These are phyloP conservation scores for Puccinellia tenuiflora DNA, from an alignment of 176 grass and related monocot genomes.

Conservation along the genomic window DNA sequence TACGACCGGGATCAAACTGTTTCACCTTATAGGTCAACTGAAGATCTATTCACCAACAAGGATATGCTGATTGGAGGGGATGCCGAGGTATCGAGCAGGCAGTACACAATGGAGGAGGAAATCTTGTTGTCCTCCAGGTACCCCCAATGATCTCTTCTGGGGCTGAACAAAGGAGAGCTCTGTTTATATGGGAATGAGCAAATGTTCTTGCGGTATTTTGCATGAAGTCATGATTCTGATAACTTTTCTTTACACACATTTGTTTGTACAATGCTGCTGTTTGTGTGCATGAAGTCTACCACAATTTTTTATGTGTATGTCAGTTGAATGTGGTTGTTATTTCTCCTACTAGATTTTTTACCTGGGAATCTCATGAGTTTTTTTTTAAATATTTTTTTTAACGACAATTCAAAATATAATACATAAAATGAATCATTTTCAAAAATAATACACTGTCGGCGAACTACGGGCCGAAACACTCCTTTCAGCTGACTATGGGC, in stretches of 20 bases:
- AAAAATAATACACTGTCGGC: no score
- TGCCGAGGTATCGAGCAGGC: neutral
- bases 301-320: neutral
- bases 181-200: neutral
- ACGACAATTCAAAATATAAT: no score
- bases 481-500: no score
- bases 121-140: conserved; percentile 19
- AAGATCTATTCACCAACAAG: neutral
- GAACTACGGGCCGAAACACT: no score
- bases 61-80: neutral
- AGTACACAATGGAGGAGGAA: conserved; percentile 30
- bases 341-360: neutral
- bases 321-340: neutral
- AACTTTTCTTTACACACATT: neutral
- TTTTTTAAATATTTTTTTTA: no score
- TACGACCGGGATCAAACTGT: neutral
- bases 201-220: neutral
- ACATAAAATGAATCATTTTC: no score
- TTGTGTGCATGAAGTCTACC: no score
- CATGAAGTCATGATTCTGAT: neutral
- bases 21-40: neutral
- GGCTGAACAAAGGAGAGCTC: neutral
- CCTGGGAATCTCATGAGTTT: no score
- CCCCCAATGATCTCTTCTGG: neutral
- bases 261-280: neutral